Base-by-base conservation (phyloP, 371 early-diverging fungal species). In the Mucor saturninus region DNA sequence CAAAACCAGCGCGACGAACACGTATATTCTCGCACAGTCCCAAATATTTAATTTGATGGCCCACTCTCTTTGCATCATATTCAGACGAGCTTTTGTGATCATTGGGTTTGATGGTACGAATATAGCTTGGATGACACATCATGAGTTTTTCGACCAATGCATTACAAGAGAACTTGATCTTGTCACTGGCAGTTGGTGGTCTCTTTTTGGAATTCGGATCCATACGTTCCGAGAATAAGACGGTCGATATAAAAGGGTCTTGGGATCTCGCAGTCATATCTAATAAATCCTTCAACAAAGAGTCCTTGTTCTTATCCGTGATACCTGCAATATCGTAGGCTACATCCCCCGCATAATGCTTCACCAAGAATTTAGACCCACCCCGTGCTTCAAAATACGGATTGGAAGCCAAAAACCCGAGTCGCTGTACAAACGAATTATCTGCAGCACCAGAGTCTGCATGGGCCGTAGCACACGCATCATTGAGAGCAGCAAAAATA, bases 21-120 rank as follows among this genome's bases (percentile, higher is more conserved):
- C 98, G 94, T 69, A 99, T 97, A 74, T 99, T 97, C 75, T 99
- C 98, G 77, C 89, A 88, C 61, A 98, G 72, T 71, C 97, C 97
- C 39, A 98, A 83, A 71, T 98, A 98, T 59, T 96, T 93, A 54
- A 98, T 90, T 75, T 98, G 98, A 80, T 98, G 98, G 45, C 95
- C 90, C 6, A 96, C 96, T 74, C 95, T 87, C 71, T 92, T 88
- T 54, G 85, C 71, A 73, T 98, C 96, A 75, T 91, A 99, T 65
- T 95, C 95, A 8, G 87, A 83, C 0, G 97, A 88, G 46, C 91
- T 87, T 74, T 96, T 94, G 68, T 88, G 91, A 65, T 92, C 91
- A 73, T 99, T 98, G 39, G 99, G 99, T 74, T 98, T 99, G 79
- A 99, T 99, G 60, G 98, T 98, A 75, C 98, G 92, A 40, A 99